A percentile compares a stretch with the other conserved stretches of the same genome.
Conservation (phyloP, 805 yeast species). For the Saturnispora hagleri region DNA sequence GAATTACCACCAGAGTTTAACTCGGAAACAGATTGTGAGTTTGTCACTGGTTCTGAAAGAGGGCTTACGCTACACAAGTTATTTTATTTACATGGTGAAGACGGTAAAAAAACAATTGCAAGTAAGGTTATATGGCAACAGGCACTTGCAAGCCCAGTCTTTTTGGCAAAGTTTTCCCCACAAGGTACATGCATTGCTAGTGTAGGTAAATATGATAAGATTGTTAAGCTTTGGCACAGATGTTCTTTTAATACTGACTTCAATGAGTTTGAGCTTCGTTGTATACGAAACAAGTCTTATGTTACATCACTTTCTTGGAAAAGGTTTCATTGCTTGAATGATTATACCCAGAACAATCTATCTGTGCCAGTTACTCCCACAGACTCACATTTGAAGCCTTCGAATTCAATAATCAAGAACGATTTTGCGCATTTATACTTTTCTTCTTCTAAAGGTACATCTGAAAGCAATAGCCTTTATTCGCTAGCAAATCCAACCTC, state of each 20-base stretch:
- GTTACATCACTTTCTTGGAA: conserved; percentile 58
- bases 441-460: conserved; percentile 1
- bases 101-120: conserved; percentile 15
- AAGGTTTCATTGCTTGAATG: conserved; percentile 9
- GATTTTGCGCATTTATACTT: conserved; percentile 8
- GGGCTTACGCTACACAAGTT: conserved; percentile 47
- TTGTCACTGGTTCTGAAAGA: conserved; percentile 48
- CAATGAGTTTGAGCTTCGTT: conserved; percentile 57
- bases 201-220: conserved; percentile 49
- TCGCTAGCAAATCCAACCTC: conserved; percentile 4
- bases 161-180: conserved; percentile 49
- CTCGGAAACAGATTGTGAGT: conserved; percentile 37
- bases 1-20: conserved; percentile 28
- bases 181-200: conserved; percentile 62
- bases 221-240: conserved; percentile 74
- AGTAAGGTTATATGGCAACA: conserved; percentile 35
- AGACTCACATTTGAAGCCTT: conserved; percentile 19
- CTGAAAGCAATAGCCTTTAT: conserved; percentile 4
- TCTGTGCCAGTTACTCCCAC: conserved; percentile 8
- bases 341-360: not conserved
- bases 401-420: conserved; percentile 23
- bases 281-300: conserved; percentile 54
- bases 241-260: conserved; percentile 56
- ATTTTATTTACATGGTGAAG: conserved; percentile 18
- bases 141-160: conserved; percentile 53